Conservation (phyloP, 495 filamentous ascomycete genomes). For the Neurospora sp. region DNA sequence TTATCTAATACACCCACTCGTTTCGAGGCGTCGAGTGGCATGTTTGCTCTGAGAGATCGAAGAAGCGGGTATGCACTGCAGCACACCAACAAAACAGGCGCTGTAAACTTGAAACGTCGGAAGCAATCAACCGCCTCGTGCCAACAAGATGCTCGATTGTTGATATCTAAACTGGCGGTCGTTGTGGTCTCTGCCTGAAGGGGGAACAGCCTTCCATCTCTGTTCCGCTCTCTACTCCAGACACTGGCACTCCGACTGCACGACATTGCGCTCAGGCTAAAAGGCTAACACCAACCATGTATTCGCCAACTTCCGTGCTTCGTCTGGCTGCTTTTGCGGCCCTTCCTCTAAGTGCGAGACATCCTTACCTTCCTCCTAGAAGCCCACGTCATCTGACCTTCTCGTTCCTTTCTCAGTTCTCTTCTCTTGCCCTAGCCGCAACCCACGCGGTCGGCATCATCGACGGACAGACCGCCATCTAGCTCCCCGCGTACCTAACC, state of each 20-base stretch:
- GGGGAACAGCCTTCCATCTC: background rate
- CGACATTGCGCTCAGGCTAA: too few relatives aligned
- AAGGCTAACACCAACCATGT: background rate
- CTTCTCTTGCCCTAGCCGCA: background rate
- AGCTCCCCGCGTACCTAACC: background rate
- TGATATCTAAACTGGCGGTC: background rate
- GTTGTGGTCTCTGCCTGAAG: background rate
- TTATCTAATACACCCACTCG: too few relatives aligned
- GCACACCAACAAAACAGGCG: background rate
- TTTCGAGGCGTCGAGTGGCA: too few relatives aligned
- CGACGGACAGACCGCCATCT: rapidly evolving
- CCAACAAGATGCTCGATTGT: background rate
- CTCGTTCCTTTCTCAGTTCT: background rate
- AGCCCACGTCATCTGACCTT: background rate
- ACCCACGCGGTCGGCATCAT: background rate
- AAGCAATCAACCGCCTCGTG: background rate
- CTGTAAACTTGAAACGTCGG: background rate
- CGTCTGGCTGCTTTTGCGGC: background rate
- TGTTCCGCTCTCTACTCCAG: background rate
- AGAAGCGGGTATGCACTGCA: background rate
- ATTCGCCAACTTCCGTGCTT: background rate
- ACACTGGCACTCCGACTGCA: too few relatives aligned
- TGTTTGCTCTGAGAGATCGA: background rate
- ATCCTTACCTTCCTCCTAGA: background rate
- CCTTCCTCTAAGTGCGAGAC: background rate